These are phyloP conservation scores for Pseudogymnoascus sp. DNA, from an alignment of 2,329 filamentous ascomycete genomes.

Conservation along the genomic window DNA sequence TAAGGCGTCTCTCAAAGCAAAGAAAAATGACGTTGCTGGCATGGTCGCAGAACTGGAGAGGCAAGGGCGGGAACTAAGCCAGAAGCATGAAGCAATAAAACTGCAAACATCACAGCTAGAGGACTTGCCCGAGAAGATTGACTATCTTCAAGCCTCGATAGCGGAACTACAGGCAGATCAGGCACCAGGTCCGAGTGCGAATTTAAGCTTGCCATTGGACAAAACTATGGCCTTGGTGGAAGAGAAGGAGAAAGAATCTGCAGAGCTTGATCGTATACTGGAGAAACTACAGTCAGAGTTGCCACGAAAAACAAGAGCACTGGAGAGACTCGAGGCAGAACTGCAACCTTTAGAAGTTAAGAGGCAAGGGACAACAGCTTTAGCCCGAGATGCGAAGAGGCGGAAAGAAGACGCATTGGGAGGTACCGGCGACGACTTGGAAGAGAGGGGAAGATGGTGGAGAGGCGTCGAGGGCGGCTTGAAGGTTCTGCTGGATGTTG, in stretches of 20 bases:
- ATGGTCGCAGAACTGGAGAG: constrained; percentile 66
- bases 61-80: constrained; percentile 49
- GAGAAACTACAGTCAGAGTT: constrained; percentile 53
- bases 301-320: constrained; percentile 57
- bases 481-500: constrained; percentile 53
- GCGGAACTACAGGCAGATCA: constrained; percentile 36
- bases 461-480: constrained; percentile 57
- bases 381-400: constrained; percentile 62
- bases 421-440: constrained; percentile 63
- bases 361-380: constrained; percentile 53
- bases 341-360: constrained; percentile 60
- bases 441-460: constrained; percentile 69
- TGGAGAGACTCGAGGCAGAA: constrained; percentile 59
- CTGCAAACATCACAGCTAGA: constrained; percentile 40
- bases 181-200: constrained; percentile 35
- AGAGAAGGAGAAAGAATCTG: constrained; percentile 41
- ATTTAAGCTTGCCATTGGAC: constrained; percentile 46
- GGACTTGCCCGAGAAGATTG: constrained; percentile 43
- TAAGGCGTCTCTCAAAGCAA: constrained; percentile 68
- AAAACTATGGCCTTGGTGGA: constrained; percentile 48
- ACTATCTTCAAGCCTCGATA: constrained; percentile 41
- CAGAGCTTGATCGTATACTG: constrained; percentile 53
- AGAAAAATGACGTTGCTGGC: constrained; percentile 69
- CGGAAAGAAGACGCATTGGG: constrained; percentile 58
- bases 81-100: constrained; percentile 42